Base-by-base conservation (phyloP, 2,329 filamentous ascomycete genomes). In the Botrytis fragariae region DNA sequence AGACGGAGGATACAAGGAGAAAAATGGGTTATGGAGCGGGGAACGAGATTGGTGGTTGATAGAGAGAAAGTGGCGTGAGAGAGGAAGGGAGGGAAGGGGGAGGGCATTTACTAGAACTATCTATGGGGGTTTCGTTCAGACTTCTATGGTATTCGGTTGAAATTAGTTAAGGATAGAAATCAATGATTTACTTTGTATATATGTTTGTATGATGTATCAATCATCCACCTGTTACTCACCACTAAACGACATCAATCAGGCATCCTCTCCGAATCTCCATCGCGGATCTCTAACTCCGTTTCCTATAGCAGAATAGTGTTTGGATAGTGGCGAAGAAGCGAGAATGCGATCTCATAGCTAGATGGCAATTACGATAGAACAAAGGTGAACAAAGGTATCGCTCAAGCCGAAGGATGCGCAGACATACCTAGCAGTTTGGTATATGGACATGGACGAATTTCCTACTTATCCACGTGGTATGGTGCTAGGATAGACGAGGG, bases 1-100 rank as follows among this genome's bases (percentile, higher is more conserved):
- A 71, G 74, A 82, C 81, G 63, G 81, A 81, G 71, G 68, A 62
- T 22, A 81, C 81, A 79, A 84, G 87, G 79, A 83, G 83, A 78
- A 82, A 83, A 79, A 86, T 88, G 80, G 86, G 86, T 45, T 88
- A 89, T 82, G 87, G 86, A 29, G 84, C 82, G 77, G 82, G 87
- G 82, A 83, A 86, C 82, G 85, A 82, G 64, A 83, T 90, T 81
- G 88, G 88, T 51, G 88, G 84, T 74, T 89, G 80, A 77, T 29
- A 4, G 45, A 5, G 32, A 14, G 59, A 7, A 35, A 20, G 4
- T 35, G n/a, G 2, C 45, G 51, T 57, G 3, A 32, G 18, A n/a
- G 51, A 3, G 25, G 12, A 22, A n/a, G 12, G 1, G 10, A 14
- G 9, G 48, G 48, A 12, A 51, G 48, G 48, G 48, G 25, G 12